These are phyloP conservation scores for Boletus nobilissimus DNA, from an alignment of 1,284 basidiomycete species.

Conservation along the genomic window DNA sequence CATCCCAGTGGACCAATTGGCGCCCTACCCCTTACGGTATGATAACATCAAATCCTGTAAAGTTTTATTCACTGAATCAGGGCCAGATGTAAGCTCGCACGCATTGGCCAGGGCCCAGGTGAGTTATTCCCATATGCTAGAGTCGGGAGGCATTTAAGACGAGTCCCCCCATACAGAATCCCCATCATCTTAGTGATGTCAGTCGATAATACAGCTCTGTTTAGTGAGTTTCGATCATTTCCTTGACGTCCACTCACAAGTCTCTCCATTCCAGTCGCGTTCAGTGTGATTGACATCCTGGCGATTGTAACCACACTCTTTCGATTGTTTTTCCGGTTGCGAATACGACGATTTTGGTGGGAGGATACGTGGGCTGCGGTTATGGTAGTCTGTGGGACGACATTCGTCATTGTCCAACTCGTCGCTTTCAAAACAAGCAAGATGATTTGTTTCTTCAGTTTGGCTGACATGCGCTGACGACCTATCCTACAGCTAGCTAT, in stretches of 20 bases:
- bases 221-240: slow-evolving; percentile 9
- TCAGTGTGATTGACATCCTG: slow-evolving; percentile 15
- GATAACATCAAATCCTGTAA: too few relatives aligned
- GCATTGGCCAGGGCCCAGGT: too few relatives aligned
- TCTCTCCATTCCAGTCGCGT: slow-evolving; percentile 19
- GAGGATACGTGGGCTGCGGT: slow-evolving; percentile 37
- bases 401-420: background rate
- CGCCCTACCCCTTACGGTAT: too few relatives aligned
- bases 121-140: too few relatives aligned
- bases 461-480: background rate
- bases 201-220: slow-evolving; percentile 9
- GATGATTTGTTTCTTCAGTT: background rate
- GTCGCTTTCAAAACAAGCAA: background rate
- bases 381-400: background rate
- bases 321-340: slow-evolving; percentile 32
- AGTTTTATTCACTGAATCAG: too few relatives aligned
- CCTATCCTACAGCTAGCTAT: background rate
- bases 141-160: too few relatives aligned
- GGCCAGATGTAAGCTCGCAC: too few relatives aligned
- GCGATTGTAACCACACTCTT: slow-evolving; percentile 26
- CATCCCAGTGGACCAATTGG: too few relatives aligned
- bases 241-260: too few relatives aligned
- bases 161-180: too few relatives aligned
- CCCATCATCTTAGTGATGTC: too few relatives aligned
- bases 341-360: slow-evolving; percentile 37